Conservation (phyloP, 352 stramenopile species). For the Globisporangium cystogenes region DNA sequence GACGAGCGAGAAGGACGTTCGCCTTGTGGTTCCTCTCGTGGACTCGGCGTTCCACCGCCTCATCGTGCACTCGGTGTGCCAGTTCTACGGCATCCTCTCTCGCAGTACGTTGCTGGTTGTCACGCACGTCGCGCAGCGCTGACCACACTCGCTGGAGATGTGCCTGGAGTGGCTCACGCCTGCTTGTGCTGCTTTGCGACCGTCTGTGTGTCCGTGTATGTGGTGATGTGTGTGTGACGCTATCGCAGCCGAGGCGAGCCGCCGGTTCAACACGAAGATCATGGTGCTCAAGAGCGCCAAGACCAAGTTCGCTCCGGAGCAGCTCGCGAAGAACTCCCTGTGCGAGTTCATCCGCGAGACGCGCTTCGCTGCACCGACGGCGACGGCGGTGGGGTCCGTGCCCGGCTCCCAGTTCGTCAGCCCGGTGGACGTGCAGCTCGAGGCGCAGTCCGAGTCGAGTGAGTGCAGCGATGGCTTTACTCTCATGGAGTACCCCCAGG, state of each 20-base stretch:
- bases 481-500: conserved; percentile 61
- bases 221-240: background rate
- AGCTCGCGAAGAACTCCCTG: conserved; percentile 55
- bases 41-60: conserved; percentile 86
- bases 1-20: conserved; percentile 53
- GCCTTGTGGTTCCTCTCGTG: conserved; percentile 66
- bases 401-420: conserved; percentile 9
- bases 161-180: too few species aligned
- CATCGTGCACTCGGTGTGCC: conserved; percentile 84
- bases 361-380: conserved; percentile 20
- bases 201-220: too few species aligned
- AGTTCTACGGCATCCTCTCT: conserved; percentile 84
- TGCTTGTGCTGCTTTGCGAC: too few species aligned
- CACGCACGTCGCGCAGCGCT: background rate
- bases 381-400: background rate
- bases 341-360: conserved; percentile 79
- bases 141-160: background rate
- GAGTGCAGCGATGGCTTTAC: conserved; percentile 79
- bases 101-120: conserved; percentile 46
- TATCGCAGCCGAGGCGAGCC: conserved; percentile 54
- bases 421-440: conserved; percentile 34
- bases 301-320: conserved; percentile 34
- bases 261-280: conserved; percentile 71
- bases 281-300: conserved; percentile 73
- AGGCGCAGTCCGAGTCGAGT: conserved; percentile 63